Percentiles rank a stretch among this genome's conserved stretches.
Evolutionary conservation across 345 rosid species (phyloP).

Genomic region (Boechera divaricarpa): DNA sequence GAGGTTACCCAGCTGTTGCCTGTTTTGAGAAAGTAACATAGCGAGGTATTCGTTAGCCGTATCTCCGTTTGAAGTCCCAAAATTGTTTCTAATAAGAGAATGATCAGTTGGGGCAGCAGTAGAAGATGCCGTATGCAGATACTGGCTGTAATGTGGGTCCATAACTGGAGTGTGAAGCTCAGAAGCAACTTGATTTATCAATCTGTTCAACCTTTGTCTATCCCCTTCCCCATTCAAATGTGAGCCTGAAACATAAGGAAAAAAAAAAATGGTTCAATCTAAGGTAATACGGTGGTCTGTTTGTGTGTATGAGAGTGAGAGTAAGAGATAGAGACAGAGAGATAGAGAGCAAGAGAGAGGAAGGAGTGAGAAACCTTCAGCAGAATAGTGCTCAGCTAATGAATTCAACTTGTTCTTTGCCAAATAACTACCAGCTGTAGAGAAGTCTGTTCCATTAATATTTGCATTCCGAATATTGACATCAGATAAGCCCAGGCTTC

Average conservation of each 20-base stretch:
- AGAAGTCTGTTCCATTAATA: constrained; percentile 51
- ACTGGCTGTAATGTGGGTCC: constrained; percentile 62
- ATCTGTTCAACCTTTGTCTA: constrained; percentile 50
- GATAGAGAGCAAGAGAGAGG: neutral
- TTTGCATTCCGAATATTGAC: constrained; percentile 50
- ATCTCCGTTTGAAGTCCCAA: constrained; percentile 54
- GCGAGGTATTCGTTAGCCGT: constrained; percentile 63
- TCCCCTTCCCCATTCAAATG: constrained; percentile 53
- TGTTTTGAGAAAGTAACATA: constrained; percentile 69
- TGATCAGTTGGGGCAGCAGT: constrained; percentile 52
- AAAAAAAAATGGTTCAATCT: constrained; percentile 24
- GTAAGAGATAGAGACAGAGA: constrained; percentile 28
- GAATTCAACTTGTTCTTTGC: constrained; percentile 56
- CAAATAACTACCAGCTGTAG: constrained; percentile 53
- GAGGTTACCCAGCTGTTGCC: constrained; percentile 67
- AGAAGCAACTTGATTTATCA: constrained; percentile 55
- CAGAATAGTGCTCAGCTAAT: constrained; percentile 49
- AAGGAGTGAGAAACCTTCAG: constrained; percentile 57
- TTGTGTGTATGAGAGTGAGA: neutral
- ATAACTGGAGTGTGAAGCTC: constrained; percentile 54
- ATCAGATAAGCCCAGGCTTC: constrained; percentile 56
- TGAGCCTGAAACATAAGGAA: constrained; percentile 47
- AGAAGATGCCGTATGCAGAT: constrained; percentile 54
- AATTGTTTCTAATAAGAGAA: constrained; percentile 51
- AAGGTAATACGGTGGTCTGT: constrained; percentile 9